Evolutionary conservation across 805 yeast species (phyloP).

Genomic region (Suhomyces sp.): DNA sequence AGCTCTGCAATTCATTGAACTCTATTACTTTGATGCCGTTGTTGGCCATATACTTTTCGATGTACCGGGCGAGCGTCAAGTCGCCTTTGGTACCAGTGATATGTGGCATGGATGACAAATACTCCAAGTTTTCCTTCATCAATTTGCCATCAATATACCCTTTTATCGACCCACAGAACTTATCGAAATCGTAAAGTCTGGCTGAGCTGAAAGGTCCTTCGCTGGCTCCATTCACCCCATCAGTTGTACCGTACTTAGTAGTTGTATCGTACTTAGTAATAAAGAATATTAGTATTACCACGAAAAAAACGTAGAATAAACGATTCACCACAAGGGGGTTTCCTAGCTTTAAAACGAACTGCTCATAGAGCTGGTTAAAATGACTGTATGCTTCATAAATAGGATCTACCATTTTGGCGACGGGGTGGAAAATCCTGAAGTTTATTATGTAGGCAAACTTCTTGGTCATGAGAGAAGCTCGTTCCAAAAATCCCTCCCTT

Average conservation of each 20-base stretch:
- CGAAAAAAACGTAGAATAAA: slow-evolving; percentile 63
- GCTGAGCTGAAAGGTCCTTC: slow-evolving; percentile 47
- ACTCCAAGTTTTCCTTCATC: slow-evolving; percentile 65
- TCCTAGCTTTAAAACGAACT: slow-evolving; percentile 61
- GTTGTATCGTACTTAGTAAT: slow-evolving; percentile 57
- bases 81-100: slow-evolving; percentile 88
- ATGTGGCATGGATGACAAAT: slow-evolving; percentile 79
- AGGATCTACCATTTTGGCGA: slow-evolving; percentile 48
- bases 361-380: slow-evolving; percentile 49
- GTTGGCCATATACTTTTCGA: slow-evolving; percentile 55
- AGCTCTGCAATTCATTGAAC: slow-evolving; percentile 50
- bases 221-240: slow-evolving; percentile 35
- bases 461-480: slow-evolving; percentile 39
- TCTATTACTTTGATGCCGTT: slow-evolving; percentile 55
- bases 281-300: slow-evolving; percentile 56
- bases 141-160: slow-evolving; percentile 50
- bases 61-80: slow-evolving; percentile 62
- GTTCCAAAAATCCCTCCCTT: slow-evolving; percentile 22
- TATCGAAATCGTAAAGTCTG: slow-evolving; percentile 59
- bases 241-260: slow-evolving; percentile 51
- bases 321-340: slow-evolving; percentile 83
- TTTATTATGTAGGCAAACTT: slow-evolving; percentile 36
- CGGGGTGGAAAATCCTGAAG: slow-evolving; percentile 38
- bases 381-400: slow-evolving; percentile 46
- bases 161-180: slow-evolving; percentile 48